Conservation (phyloP, 2,329 filamentous ascomycete genomes). For the Calonectria leucothoes region DNA sequence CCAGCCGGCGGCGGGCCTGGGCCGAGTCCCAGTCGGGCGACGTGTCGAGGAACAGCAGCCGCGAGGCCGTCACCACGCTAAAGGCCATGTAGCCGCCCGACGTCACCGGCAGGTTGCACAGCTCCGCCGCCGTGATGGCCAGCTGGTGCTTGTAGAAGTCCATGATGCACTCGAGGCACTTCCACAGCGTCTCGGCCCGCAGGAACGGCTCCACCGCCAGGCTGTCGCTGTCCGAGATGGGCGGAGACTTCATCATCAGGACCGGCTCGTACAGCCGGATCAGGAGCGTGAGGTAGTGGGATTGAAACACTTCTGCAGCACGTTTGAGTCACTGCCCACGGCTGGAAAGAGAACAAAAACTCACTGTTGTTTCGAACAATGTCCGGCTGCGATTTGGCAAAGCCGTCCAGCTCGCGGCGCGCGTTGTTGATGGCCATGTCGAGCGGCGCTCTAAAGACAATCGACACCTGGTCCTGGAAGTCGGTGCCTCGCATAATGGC, state of each 20-base stretch:
- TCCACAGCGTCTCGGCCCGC: constrained; percentile 51
- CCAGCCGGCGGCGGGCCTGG: constrained; percentile 47
- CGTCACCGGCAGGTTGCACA: constrained; percentile 47
- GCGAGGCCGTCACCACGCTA: constrained; percentile 47
- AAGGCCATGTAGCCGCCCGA: constrained; percentile 47
- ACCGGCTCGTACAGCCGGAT: constrained; percentile 53
- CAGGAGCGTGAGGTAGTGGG: constrained; percentile 47
- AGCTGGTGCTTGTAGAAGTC: constrained; percentile 43
- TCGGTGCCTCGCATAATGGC: constrained; percentile 33
- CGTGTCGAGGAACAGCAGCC: constrained; percentile 49
- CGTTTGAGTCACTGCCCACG: accelerated
- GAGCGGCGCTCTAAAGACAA: constrained; percentile 39
- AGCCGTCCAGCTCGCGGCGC: constrained; percentile 47
- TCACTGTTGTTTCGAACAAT: constrained; percentile 33
- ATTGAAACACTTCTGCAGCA: constrained; percentile 46
- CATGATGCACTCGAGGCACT: constrained; percentile 45
- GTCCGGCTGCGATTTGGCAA: constrained; percentile 37
- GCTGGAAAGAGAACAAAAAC: no score
- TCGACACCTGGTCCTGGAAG: constrained; percentile 36
- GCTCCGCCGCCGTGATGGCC: constrained; percentile 37
- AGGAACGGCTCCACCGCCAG: constrained; percentile 36
- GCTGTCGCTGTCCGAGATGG: constrained; percentile 25
- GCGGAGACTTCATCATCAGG: constrained; percentile 42
- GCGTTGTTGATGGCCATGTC: constrained; percentile 49
- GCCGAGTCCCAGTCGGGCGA: constrained; percentile 50